Evolutionary conservation across 2,329 filamentous ascomycete species (phyloP), one percentile per base, ranked within the genome.

Genomic region (Chaetomiaceae sp.): DNA sequence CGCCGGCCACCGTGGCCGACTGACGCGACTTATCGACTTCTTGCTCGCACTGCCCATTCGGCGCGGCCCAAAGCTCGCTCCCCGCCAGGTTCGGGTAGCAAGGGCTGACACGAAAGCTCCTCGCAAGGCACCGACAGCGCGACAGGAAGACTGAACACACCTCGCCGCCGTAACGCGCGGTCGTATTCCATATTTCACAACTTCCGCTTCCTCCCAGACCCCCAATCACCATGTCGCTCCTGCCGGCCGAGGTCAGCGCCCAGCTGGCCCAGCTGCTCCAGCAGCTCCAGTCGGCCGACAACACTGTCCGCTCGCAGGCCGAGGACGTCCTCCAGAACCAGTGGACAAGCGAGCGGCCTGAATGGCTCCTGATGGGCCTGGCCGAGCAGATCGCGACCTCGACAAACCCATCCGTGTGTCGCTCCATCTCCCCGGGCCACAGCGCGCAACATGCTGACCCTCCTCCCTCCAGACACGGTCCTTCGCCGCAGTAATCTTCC

Each of bases 401-500:
- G n/a, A 81, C 83, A 62, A 85, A 92, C 66, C 76, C 83, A 62
- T 78, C 82, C 55, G 89, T 94, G 79, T 72, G 56, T 59, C 46
- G 43, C 47, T 40, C 39, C 22, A 17, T 29, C 7, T 27, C 23
- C 5, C 27, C 22, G 6, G 37, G 22, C 33, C 42, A 22, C 17
- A 31, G 9, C n/a, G 9, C 20, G 15, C 34, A 9, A 17, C 8
- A 12, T 38, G 44, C 46, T 59, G 29, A 58, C 48, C 33, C 43
- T 25, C 36, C 6, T 15, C 19, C 45, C 19, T 47, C 56, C 66
- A 96, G 91, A 87, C 85, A 56, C 88, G 94, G 65, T 89, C 91
- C 15, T 99, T 96, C 69, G 85, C 91, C 50, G 89, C 94, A 51
- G 90, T 99, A 42, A 86, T 99, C 60, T 97, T 99, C 74, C 86